These are phyloP conservation scores for Kodamaea arcana DNA, from an alignment of 1,139 yeast genomes.

Conservation along the genomic window DNA sequence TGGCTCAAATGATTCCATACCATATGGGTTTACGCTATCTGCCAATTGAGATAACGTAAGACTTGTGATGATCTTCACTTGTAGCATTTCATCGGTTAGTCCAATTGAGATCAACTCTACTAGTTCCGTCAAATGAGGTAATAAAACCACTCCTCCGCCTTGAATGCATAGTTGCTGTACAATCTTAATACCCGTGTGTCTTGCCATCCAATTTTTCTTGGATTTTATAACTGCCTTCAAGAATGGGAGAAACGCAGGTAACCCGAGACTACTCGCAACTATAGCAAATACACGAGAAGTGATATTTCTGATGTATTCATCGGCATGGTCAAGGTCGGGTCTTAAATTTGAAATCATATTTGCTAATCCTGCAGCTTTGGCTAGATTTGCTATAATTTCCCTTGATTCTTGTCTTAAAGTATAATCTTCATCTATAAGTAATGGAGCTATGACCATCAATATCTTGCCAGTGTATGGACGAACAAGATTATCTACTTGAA, in stretches of 20 bases:
- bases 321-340: constrained; percentile 79
- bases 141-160: constrained; percentile 62
- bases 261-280: constrained; percentile 77
- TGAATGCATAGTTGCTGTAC: constrained; percentile 72
- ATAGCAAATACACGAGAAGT: constrained; percentile 83
- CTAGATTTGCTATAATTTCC: constrained; percentile 68
- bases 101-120: constrained; percentile 59
- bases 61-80: constrained; percentile 69
- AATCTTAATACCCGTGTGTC: constrained; percentile 81
- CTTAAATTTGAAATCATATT: constrained; percentile 73
- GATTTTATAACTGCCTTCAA: constrained; percentile 78
- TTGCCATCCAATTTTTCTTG: constrained; percentile 76
- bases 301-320: constrained; percentile 75
- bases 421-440: constrained; percentile 75
- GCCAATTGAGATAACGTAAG: constrained; percentile 72
- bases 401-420: constrained; percentile 73
- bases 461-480: constrained; percentile 75
- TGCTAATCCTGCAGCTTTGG: constrained; percentile 81
- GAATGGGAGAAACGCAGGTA: constrained; percentile 70
- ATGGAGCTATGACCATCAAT: constrained; percentile 70
- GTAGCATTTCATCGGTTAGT: constrained; percentile 66
- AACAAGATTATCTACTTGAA: constrained; percentile 58
- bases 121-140: constrained; percentile 69
- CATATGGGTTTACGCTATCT: constrained; percentile 84
- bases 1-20: constrained; percentile 79